Evolutionary conservation across 768 basidiomycete species (phyloP).

Genomic region (Naganishia vaughanmartiniae): DNA sequence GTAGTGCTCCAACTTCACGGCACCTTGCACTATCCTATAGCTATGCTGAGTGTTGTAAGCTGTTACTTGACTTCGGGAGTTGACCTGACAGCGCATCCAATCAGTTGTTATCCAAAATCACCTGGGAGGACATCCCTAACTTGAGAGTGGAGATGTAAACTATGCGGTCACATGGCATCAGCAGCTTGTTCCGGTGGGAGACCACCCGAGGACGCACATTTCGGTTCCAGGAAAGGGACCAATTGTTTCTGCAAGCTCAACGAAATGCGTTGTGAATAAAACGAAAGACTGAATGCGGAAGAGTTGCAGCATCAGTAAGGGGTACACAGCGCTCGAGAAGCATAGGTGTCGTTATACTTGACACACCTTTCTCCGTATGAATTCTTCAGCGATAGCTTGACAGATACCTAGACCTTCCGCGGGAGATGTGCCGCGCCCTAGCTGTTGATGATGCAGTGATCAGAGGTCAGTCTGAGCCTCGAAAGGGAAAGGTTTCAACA

Average conservation of each 20-base stretch:
- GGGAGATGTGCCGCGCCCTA: conserved; percentile 81
- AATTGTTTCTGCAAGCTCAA: conserved; percentile 73
- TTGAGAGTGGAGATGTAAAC: conserved; percentile 78
- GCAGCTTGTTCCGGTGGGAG: conserved; percentile 9
- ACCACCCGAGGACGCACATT: conserved; percentile 57
- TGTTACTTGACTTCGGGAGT: not conserved
- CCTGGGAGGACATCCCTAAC: conserved; percentile 52
- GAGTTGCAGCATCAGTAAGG: conserved; percentile 68
- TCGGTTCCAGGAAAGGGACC: conserved; percentile 73
- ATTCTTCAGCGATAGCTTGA: conserved; percentile 54
- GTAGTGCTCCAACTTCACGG: conserved; percentile 43
- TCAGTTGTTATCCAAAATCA: not conserved
- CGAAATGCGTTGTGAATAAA: conserved; percentile 84
- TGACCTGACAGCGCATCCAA: conserved; percentile 29
- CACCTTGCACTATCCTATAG: conserved; percentile 51
- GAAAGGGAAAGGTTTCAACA: not conserved
- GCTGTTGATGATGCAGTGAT: conserved; percentile 34
- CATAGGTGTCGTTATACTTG: not conserved
- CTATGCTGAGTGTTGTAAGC: conserved; percentile 41
- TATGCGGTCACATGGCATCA: conserved; percentile 46
- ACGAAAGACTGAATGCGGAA: conserved; percentile 11
- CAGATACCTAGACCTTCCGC: conserved; percentile 62
- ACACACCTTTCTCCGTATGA: conserved; percentile 67
- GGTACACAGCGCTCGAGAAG: not conserved
- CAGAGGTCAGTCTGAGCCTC: not conserved